phyloP scores from a whole-genome alignment of 2,329 filamentous ascomycete species.

The Fusarium pilosicola region DNA sequence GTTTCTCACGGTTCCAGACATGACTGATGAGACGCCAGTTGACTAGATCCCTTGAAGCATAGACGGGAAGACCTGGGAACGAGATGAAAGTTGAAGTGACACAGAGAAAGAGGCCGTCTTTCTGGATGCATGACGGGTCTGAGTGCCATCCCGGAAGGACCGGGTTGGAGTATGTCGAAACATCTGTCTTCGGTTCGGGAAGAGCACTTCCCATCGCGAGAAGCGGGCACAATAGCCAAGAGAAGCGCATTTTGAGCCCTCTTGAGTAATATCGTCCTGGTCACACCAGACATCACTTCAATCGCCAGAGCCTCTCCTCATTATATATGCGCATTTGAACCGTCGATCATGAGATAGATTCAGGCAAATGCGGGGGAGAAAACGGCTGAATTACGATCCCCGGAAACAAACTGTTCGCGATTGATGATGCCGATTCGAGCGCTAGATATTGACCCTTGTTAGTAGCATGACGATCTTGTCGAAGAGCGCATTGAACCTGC shows the following conservation, averaged over 20 bases:
- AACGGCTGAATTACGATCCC: not conserved
- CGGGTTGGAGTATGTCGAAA: slow-evolving; percentile 50
- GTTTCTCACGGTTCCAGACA: slow-evolving; percentile 53
- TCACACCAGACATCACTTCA: too few relatives aligned
- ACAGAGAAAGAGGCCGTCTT: slow-evolving; percentile 61
- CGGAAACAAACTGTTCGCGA: not conserved
- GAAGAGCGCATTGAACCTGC: not conserved
- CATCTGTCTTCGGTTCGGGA: not conserved
- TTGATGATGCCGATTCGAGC: slow-evolving; percentile 10
- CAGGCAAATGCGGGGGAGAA: slow-evolving; percentile 9
- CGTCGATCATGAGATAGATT: not conserved
- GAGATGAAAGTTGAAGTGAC: slow-evolving; percentile 62
- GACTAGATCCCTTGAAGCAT: slow-evolving; percentile 61
- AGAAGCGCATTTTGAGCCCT: not conserved
- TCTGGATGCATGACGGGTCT: slow-evolving; percentile 58
- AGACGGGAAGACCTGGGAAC: slow-evolving; percentile 63
- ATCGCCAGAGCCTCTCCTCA: too few relatives aligned
- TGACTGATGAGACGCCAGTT: slow-evolving; percentile 59
- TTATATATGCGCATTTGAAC: not conserved
- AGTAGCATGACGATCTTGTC: slow-evolving; percentile 8
- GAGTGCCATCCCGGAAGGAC: slow-evolving; percentile 62
- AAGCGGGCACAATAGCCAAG: not conserved
- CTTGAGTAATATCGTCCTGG: not conserved
- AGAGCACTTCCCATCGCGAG: slow-evolving; percentile 1
- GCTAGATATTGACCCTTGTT: slow-evolving; percentile 4